A percentile compares a stretch with the other conserved stretches of the same genome.
Evolutionary conservation across 2,329 filamentous ascomycete genomes (phyloP).

Genomic region (Colletotrichum trifolii): DNA sequence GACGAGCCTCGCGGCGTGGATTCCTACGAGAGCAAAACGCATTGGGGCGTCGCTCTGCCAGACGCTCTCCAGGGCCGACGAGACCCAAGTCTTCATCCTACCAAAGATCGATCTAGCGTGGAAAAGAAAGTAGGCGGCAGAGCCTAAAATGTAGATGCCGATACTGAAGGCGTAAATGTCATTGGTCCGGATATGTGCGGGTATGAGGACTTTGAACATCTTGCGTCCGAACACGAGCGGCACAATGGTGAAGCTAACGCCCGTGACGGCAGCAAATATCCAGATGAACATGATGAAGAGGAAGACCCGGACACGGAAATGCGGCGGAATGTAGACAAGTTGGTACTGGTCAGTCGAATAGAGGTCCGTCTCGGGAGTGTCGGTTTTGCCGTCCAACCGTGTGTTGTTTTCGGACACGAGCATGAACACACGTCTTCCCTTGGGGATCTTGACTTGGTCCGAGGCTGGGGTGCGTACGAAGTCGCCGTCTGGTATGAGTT

Average conservation of each 20-base stretch:
- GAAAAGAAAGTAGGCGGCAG: conserved; percentile 69
- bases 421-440: conserved; percentile 83
- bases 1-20: conserved; percentile 59
- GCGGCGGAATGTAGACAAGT: conserved; percentile 84
- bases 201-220: conserved; percentile 79
- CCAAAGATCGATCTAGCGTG: conserved; percentile 57
- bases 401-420: conserved; percentile 76
- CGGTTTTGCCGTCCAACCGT: conserved; percentile 70
- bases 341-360: conserved; percentile 73
- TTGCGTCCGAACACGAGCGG: conserved; percentile 87
- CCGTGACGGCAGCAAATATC: conserved; percentile 90
- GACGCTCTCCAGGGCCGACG: conserved; percentile 40
- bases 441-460: conserved; percentile 93
- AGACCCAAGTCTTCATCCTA: conserved; percentile 46
- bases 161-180: conserved; percentile 97
- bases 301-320: conserved; percentile 82
- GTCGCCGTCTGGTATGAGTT: conserved; percentile 76
- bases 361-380: conserved; percentile 61
- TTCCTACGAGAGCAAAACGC: conserved; percentile 42
- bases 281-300: conserved; percentile 91
- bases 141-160: conserved; percentile 84
- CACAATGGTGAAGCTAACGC: conserved; percentile 85
- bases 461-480: conserved; percentile 95
- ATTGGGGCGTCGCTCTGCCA: conserved; percentile 46
- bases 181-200: conserved; percentile 80